Percentiles rank a stretch among this genome's conserved stretches.
Conservation (phyloP, 2,329 filamentous ascomycete genomes). For the Didymellaceae sp. region DNA sequence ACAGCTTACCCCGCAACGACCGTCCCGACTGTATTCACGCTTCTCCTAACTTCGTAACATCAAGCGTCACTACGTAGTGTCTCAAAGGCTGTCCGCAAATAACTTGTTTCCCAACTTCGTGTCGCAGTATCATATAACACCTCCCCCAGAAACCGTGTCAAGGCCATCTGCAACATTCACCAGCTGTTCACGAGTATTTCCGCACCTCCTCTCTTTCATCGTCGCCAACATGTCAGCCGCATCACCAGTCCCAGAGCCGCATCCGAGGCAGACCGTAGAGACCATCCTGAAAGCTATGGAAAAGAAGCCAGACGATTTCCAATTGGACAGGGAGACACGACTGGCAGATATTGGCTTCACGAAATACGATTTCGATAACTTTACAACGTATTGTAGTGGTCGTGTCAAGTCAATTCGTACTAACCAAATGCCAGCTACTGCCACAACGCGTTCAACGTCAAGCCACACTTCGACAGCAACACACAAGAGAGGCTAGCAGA, state of each 20-base stretch:
- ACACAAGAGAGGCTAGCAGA: constrained; percentile 11
- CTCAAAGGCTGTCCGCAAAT: not conserved
- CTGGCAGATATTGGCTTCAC: constrained; percentile 11
- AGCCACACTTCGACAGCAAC: constrained; percentile 4
- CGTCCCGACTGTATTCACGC: not conserved
- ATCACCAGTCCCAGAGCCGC: constrained; percentile 6
- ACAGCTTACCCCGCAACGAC: constrained; percentile 13
- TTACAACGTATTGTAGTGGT: constrained; percentile 2
- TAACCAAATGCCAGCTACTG: constrained; percentile 3
- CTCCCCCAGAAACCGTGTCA: not conserved
- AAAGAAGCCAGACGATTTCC: constrained; percentile 9
- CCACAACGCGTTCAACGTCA: constrained; percentile 11
- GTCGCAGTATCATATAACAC: not conserved
- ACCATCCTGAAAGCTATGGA: constrained; percentile 16
- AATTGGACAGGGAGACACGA: constrained; percentile 2
- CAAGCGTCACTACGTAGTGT: constrained; percentile 1
- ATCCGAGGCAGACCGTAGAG: constrained; percentile 6
- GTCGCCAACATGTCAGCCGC: not conserved
- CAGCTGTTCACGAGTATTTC: not conserved
- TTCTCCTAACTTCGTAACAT: constrained; percentile 1
- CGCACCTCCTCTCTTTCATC: too few relatives aligned
- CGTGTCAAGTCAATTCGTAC: not conserved
- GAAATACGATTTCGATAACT: constrained; percentile 9
- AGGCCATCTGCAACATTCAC: not conserved
- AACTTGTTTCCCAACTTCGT: not conserved